Evolutionary conservation across 768 basidiomycete species (phyloP).

Genomic region (Boletus sensibilis): DNA sequence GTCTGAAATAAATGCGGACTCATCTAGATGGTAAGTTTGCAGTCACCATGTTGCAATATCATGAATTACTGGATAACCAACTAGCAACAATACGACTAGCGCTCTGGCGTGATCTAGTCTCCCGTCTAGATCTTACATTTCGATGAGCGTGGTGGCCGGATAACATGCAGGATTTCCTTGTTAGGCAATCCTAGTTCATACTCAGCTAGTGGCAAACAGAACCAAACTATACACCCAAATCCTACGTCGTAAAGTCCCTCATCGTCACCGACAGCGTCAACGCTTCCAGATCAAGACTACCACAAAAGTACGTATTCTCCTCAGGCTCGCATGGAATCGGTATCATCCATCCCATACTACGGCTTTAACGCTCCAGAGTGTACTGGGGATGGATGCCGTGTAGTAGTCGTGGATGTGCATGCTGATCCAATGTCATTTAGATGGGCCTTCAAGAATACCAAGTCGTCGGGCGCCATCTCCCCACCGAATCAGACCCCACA

Average conservation of each 20-base stretch:
- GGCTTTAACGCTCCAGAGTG: neutral
- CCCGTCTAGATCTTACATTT: no score
- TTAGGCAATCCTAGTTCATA: neutral
- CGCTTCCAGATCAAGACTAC: constrained; percentile 23
- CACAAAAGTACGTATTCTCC: constrained; percentile 30
- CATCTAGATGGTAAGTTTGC: no score
- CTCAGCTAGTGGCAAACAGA: constrained; percentile 23
- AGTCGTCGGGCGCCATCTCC: constrained; percentile 96
- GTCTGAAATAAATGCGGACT: no score
- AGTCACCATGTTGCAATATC: no score
- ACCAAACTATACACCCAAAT: constrained; percentile 25
- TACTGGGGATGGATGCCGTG: constrained; percentile 34
- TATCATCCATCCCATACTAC: neutral
- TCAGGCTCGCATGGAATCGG: neutral
- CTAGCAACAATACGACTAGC: no score
- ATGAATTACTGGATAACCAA: no score
- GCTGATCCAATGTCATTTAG: constrained; percentile 33
- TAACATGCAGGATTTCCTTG: neutral
- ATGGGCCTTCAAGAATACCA: constrained; percentile 91
- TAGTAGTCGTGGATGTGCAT: constrained; percentile 17
- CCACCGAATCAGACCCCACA: constrained; percentile 87
- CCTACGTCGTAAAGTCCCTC: constrained; percentile 1
- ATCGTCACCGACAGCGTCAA: constrained; percentile 31
- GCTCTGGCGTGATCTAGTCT: no score
- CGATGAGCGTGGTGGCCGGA: no score